Percentiles rank a stretch among this genome's conserved stretches.
These are phyloP conservation scores for Diaporthe citri DNA, from an alignment of 2,329 filamentous ascomycete species.

Conservation along the genomic window DNA sequence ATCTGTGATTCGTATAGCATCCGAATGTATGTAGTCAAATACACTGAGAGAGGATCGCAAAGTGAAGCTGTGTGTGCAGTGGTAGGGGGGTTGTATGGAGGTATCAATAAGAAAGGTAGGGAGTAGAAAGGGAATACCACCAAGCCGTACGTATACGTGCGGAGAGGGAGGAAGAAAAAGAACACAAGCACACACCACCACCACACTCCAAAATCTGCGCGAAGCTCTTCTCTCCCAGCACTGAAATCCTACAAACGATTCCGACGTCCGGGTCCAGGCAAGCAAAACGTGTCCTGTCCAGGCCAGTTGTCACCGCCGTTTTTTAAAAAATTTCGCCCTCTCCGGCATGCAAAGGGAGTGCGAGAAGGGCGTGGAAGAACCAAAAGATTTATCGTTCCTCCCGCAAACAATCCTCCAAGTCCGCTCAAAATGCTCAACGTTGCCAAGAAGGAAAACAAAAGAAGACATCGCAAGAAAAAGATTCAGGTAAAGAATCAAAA, in stretches of 20 bases:
- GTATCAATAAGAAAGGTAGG: constrained; percentile 31
- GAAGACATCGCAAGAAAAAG: not conserved
- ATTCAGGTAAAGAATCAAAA: not conserved
- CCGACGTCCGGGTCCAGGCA: constrained; percentile 21
- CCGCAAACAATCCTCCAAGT: not conserved
- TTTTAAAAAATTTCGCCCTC: not conserved
- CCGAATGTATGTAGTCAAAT: constrained; percentile 15
- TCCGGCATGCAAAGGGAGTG: not conserved
- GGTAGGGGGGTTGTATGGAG: constrained; percentile 25
- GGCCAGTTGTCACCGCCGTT: constrained; percentile 32
- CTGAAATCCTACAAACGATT: not conserved
- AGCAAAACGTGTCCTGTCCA: constrained; percentile 11
- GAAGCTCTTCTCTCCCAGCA: constrained; percentile 24
- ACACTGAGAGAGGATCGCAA: constrained; percentile 17
- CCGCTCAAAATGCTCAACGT: constrained; percentile 26
- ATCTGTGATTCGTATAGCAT: constrained; percentile 24
- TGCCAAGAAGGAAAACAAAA: not conserved
- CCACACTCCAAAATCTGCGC: constrained; percentile 14
- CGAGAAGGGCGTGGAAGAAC: not conserved
- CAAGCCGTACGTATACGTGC: constrained; percentile 3
- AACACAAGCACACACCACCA: constrained; percentile 25
- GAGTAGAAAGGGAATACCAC: constrained; percentile 14
- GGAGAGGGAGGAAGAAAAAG: not conserved
- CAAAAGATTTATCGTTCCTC: not conserved
- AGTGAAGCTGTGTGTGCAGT: constrained; percentile 29